phyloP scores from a whole-genome alignment of 2,329 filamentous ascomycete genomes.

The Penicillium occitanis region DNA sequence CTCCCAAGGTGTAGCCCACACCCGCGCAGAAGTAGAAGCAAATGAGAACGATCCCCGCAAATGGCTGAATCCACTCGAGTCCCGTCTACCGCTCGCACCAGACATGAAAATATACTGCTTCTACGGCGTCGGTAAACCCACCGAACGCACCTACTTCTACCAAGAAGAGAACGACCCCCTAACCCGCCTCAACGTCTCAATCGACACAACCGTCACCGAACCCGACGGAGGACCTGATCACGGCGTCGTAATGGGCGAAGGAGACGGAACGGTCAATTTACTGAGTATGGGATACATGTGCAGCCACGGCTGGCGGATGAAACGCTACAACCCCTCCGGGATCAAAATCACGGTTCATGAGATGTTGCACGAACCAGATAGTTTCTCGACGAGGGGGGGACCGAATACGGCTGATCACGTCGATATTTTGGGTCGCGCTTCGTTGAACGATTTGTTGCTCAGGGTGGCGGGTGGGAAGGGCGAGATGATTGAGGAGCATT shows the following conservation, averaged over 20 bases:
- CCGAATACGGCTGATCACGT: constrained; percentile 85
- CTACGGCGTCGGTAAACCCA: constrained; percentile 90
- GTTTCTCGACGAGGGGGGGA: constrained; percentile 77
- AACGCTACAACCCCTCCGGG: constrained; percentile 86
- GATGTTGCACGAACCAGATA: constrained; percentile 94
- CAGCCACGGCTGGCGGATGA: constrained; percentile 88
- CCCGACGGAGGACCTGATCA: constrained; percentile 60
- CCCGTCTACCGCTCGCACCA: constrained; percentile 79
- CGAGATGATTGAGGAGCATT: constrained; percentile 71
- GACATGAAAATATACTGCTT: constrained; percentile 96
- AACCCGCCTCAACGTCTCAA: constrained; percentile 56
- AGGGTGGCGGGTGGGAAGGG: constrained; percentile 83
- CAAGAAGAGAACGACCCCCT: constrained; percentile 65
- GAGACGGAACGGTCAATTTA: constrained; percentile 94
- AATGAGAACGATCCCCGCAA: constrained; percentile 76
- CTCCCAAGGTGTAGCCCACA: constrained; percentile 84
- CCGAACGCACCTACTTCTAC: constrained; percentile 91
- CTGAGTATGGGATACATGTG: constrained; percentile 96
- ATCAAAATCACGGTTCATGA: constrained; percentile 81
- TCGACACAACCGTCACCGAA: constrained; percentile 52
- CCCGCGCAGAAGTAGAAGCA: constrained; percentile 72
- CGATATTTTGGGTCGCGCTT: constrained; percentile 86
- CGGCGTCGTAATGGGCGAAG: constrained; percentile 92
- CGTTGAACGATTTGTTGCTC: constrained; percentile 86
- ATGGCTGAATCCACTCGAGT: constrained; percentile 97